Percentiles rank a stretch among this genome's conserved stretches.
Evolutionary conservation across 352 stramenopile species (phyloP).

Genomic region (Phytophthora kernoviae): DNA sequence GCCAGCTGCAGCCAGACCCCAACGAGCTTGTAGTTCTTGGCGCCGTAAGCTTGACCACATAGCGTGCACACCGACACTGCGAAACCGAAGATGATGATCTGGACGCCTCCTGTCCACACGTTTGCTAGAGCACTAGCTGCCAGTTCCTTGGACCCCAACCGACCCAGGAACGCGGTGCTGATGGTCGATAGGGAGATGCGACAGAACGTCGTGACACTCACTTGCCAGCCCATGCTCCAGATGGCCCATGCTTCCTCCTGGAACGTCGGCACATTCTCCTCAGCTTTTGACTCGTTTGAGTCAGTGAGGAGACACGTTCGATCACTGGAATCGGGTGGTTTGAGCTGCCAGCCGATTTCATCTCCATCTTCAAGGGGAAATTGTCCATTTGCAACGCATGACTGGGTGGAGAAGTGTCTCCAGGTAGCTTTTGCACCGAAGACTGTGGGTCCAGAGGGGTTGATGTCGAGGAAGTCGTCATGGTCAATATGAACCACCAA

Average conservation of each 20-base stretch:
- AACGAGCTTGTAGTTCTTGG: constrained; percentile 79
- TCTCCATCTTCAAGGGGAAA: constrained; percentile 18
- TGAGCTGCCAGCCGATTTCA: constrained; percentile 21
- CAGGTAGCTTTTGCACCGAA: constrained; percentile 1
- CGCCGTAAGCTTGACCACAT: constrained; percentile 79
- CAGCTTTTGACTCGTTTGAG: constrained; percentile 1
- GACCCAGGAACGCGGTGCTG: constrained; percentile 77
- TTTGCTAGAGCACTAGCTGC: constrained; percentile 70
- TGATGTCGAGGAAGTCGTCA: constrained; percentile 1
- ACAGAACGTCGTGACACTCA: constrained; percentile 83
- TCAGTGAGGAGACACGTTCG: constrained; percentile 10
- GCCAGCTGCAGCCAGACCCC: constrained; percentile 83
- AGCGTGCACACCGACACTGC: constrained; percentile 82
- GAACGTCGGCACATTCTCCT: constrained; percentile 34
- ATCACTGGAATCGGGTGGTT: constrained; percentile 12
- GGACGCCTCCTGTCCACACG: constrained; percentile 82
- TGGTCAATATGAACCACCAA: too few relatives aligned
- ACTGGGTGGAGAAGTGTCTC: constrained; percentile 6
- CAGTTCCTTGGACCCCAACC: constrained; percentile 76
- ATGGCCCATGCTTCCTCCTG: constrained; percentile 68
- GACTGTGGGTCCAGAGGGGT: neutral
- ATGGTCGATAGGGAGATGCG: constrained; percentile 82
- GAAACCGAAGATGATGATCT: constrained; percentile 83
- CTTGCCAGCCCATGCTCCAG: constrained; percentile 86
- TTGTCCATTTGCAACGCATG: constrained; percentile 24